These are phyloP conservation scores for Thermothielavioides terrestris DNA, from an alignment of 495 filamentous ascomycete species.

Conservation along the genomic window DNA sequence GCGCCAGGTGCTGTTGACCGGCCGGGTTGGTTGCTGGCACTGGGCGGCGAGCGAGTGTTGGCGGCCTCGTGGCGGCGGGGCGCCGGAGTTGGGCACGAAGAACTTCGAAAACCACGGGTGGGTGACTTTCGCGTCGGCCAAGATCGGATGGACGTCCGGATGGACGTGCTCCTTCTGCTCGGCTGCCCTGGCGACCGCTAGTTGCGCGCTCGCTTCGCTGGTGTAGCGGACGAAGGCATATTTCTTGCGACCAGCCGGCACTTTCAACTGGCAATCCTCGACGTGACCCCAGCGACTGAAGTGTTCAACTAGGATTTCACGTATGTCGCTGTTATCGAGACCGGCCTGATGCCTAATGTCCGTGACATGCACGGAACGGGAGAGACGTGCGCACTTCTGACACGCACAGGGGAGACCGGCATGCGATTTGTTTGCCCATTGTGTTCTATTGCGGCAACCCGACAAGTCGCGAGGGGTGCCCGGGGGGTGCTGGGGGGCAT, in stretches of 20 bases:
- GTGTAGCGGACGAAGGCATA: neutral
- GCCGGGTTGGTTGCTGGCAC: no score
- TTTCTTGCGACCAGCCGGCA: neutral
- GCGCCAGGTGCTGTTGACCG: no score
- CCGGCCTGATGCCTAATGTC: neutral
- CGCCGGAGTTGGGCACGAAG: neutral
- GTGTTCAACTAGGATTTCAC: neutral
- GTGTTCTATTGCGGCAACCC: no score
- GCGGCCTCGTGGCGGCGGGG: neutral
- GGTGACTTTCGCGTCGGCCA: neutral
- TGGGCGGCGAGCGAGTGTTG: no score
- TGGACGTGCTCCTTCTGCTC: no score
- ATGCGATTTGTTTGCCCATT: no score
- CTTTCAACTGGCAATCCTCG: neutral
- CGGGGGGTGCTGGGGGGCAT: no score
- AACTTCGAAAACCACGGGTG: neutral
- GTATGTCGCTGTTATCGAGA: neutral
- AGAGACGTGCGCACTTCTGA: neutral
- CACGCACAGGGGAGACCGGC: no score
- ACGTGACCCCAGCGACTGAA: conserved; percentile 4
- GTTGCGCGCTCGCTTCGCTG: neutral
- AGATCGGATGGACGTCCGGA: no score
- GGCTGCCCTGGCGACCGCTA: neutral
- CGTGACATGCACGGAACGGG: neutral
- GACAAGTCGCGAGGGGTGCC: no score